Conservation (phyloP, 1,284 basidiomycete species). For the Apiotrichum akiyoshidainum region DNA sequence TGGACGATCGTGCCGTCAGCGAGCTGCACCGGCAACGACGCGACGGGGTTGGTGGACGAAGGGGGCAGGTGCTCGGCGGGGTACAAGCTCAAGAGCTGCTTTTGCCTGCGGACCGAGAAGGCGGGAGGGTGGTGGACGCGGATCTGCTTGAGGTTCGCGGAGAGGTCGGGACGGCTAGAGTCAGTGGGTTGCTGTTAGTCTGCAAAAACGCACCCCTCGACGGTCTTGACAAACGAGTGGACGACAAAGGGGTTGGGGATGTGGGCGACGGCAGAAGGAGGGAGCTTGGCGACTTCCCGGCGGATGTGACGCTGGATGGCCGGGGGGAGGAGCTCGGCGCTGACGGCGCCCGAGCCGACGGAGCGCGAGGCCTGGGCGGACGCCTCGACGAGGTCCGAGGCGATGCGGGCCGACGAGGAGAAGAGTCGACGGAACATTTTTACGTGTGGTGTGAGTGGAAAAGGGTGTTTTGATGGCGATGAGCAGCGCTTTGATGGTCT, state of each 20-base stretch:
- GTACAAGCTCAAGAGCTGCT: conserved; percentile 31
- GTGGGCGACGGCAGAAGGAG: conserved; percentile 1
- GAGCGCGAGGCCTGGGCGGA: not conserved
- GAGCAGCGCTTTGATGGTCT: not conserved
- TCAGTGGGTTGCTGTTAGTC: not conserved
- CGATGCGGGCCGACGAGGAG: conserved; percentile 13
- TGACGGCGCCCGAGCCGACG: not conserved
- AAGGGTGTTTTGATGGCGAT: not conserved
- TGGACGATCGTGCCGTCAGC: conserved; percentile 21
- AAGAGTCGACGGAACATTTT: conserved; percentile 22
- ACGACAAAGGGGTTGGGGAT: conserved; percentile 43
- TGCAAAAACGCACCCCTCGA: not conserved
- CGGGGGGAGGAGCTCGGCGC: conserved; percentile 22
- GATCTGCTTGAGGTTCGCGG: not conserved
- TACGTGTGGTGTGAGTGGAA: not conserved
- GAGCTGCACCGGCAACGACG: conserved; percentile 16
- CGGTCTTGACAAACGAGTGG: conserved; percentile 31
- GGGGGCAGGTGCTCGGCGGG: conserved; percentile 31
- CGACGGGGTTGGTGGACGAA: conserved; percentile 24
- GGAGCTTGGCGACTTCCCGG: conserved; percentile 6
- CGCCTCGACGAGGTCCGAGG: not conserved
- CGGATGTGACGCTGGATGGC: conserved; percentile 23
- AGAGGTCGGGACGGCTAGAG: conserved; percentile 1
- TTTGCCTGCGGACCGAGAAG: conserved; percentile 36
- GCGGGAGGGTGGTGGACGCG: conserved; percentile 30